phyloP scores from a whole-genome alignment of 345 rosid species.

The Jatropha curcas region DNA sequence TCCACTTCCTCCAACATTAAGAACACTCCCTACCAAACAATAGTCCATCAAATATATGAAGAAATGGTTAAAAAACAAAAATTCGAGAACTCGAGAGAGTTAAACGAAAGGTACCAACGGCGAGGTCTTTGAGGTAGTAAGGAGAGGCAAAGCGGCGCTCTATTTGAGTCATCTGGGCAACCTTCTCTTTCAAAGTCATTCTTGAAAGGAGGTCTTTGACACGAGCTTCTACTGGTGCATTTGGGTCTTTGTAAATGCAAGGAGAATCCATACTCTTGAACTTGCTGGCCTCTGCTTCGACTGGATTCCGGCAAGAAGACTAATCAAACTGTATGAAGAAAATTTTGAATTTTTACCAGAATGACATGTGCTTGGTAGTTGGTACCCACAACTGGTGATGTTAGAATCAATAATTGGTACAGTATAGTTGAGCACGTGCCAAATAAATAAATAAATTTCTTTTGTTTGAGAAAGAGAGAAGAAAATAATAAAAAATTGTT shows the following conservation, averaged over 20 bases:
- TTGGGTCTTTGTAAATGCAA: conserved; percentile 57
- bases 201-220: conserved; percentile 74
- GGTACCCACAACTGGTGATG: too few relatives aligned
- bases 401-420: too few relatives aligned
- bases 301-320: not conserved
- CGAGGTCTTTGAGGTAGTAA: conserved; percentile 43
- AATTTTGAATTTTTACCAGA: too few relatives aligned
- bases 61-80: not conserved
- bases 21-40: conserved; percentile 65
- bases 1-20: conserved; percentile 68
- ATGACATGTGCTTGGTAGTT: too few relatives aligned
- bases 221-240: conserved; percentile 65
- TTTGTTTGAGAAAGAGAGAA: too few relatives aligned
- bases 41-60: conserved; percentile 1
- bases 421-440: too few relatives aligned
- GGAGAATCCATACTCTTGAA: not conserved
- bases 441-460: too few relatives aligned
- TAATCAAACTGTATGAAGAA: too few relatives aligned
- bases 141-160: conserved; percentile 62
- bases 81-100: not conserved
- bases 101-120: conserved; percentile 44
- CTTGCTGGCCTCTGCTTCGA: not conserved
- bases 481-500: too few relatives aligned
- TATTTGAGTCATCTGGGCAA: conserved; percentile 88
- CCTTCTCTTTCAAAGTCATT: conserved; percentile 72